Evolutionary conservation across 2,329 filamentous ascomycete species (phyloP), one percentile per base, ranked within the genome.

Genomic region (Ascosphaera apis): DNA sequence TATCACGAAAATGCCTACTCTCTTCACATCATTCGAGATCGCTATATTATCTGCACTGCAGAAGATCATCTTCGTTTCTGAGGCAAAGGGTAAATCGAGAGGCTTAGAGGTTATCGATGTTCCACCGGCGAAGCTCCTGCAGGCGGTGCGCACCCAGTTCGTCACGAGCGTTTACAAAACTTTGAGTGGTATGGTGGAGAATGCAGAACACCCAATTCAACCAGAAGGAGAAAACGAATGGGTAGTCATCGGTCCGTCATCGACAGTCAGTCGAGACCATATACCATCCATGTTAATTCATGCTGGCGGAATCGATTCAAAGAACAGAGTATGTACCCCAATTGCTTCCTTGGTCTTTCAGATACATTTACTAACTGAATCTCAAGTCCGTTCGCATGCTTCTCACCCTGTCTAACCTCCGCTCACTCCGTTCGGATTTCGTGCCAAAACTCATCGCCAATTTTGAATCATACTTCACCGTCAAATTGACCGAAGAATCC

Each of bases 111-210:
- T 98, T 43, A 73, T 95, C 38, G 68, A 77, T 16, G 76, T 86
- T 13, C 91, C 88, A 3, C 76, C 82, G 25, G 66, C 76, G 5
- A 98, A 95, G 53, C 61, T 93, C 31, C 62, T 95, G 31, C 80
- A 91, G 52, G 82, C 84, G 69, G 82, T 95, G 12, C 71, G 84
- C 43, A 77, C 74, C 43, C 82, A 91, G 49, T 98, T 98, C 49
- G 83, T 92, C 12, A 83, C 77, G 4, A 92, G 84, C 39, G 60
- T 98, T 31, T 95, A 95, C 56, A 91, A 91, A 53, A 82, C 82
- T 4, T 60, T 98, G 27, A 91, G 81, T 47, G 88, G 86, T 15
- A 86, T 98, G 72, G 83, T 98, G 1, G 88, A 95, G 56, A 95
- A 92, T 53, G 86, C 88, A 2, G 83, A 95, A 56, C 72, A 72